Evolutionary conservation across 768 basidiomycete species (phyloP).

Genomic region (Megacollybia marginata): DNA sequence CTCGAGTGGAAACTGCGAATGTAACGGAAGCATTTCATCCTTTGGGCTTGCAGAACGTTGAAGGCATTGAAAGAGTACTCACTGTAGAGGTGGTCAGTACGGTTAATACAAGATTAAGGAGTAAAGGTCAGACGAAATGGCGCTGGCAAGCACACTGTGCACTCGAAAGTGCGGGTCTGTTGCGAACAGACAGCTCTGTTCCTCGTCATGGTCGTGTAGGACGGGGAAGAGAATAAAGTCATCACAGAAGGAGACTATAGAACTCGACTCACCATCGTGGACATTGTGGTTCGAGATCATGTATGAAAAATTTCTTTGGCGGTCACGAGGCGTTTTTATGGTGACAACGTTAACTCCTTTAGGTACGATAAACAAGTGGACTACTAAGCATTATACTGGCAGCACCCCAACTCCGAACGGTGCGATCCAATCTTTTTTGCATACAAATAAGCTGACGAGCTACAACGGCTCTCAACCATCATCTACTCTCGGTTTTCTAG

Average conservation of each 20-base stretch:
- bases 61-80: constrained; percentile 10
- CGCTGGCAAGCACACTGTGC: constrained; percentile 85
- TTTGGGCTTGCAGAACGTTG: constrained; percentile 9
- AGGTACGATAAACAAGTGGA: too few species aligned
- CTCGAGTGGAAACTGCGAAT: constrained; percentile 90
- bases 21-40: constrained; percentile 55
- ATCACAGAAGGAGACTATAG: constrained; percentile 34
- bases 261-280: background rate
- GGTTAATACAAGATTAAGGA: constrained; percentile 8
- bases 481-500: too few species aligned
- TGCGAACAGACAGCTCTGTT: constrained; percentile 73
- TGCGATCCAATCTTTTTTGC: too few species aligned
- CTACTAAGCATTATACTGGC: too few species aligned
- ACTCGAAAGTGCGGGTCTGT: constrained; percentile 56
- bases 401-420: too few species aligned
- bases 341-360: too few species aligned
- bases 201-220: constrained; percentile 86
- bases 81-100: constrained; percentile 8
- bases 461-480: too few species aligned
- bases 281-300: too few species aligned
- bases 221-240: constrained; percentile 89
- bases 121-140: constrained; percentile 67
- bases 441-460: too few species aligned
- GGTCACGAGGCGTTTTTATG: too few species aligned
- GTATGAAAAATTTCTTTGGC: too few species aligned